Evolutionary conservation across 106 monocot species (phyloP), one percentile per base, ranked within the genome.

Genomic region (Narthecium ossifragum): DNA sequence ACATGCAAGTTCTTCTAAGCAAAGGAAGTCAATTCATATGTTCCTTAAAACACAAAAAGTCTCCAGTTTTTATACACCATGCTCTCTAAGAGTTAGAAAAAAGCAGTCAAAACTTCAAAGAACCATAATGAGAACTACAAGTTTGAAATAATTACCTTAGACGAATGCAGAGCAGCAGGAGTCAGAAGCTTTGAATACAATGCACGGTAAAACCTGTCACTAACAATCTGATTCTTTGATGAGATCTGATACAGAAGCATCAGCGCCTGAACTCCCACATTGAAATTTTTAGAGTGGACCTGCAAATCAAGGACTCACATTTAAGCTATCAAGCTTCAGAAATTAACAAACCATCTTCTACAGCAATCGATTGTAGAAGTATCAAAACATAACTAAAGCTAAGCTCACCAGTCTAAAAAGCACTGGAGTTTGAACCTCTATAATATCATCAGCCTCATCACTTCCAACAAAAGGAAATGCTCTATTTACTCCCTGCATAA

Each of bases 391-490:
- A 17, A 4, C 8, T 11, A 27, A 38, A 40, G 30, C 1, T 29
- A 54, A 21, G 50, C 82, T 69, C 59, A 93, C 93, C 89, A 94
- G 76, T 83, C 55, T 89, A 60, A 80, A 94, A 67, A 94, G 80
- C 31, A 83, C 52, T 13, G 94, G 94, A 18, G 83, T 90, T 62
- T 94, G 94, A 68, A 73, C 78, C 55, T 94, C 94, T 57, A 94
- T 51, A 69, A 94, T 80, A 68, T 83, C 85, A 83, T 94, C 94
- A 62, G 83, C 89, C 48, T 94, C 94, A 53, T 86, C 83, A 75
- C 86, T 94, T 60, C 90, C 68, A 59, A 90, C 80, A 76, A 60
- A 94, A 54, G 94, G 94, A 78, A 94, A 94, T 63, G 94, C 94
- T 66, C 90, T 83, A 53, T 94, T 94, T 30, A 94, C 83, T 39